Conservation (phyloP, 2,329 filamentous ascomycete genomes). For the Trichoderma simmonsii region DNA sequence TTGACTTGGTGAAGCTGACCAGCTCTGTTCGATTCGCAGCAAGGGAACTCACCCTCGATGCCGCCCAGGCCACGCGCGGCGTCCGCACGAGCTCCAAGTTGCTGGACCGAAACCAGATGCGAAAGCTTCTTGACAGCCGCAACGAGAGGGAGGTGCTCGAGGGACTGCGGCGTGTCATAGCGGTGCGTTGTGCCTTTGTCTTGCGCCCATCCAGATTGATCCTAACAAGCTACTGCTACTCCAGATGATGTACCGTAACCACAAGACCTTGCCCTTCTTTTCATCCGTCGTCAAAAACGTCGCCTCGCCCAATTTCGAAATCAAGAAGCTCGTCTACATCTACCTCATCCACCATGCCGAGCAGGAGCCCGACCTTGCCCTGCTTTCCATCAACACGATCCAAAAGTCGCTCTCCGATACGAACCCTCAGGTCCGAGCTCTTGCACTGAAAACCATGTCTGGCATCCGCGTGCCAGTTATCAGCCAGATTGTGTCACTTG, state of each 20-base stretch:
- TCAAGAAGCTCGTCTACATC: constrained; percentile 98
- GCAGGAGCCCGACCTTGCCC: constrained; percentile 88
- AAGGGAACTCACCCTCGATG: constrained; percentile 95
- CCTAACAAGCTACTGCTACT: neutral
- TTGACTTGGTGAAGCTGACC: constrained; percentile 1
- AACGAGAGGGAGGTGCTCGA: constrained; percentile 92
- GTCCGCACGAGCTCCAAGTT: constrained; percentile 60
- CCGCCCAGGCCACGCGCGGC: constrained; percentile 79
- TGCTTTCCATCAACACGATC: constrained; percentile 97
- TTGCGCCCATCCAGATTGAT: neutral
- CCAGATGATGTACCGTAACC: constrained; percentile 92
- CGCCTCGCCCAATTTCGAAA: constrained; percentile 86
- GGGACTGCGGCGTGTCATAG: constrained; percentile 81
- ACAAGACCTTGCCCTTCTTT: constrained; percentile 88
- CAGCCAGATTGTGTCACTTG: constrained; percentile 92
- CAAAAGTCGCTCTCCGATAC: constrained; percentile 94
- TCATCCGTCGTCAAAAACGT: constrained; percentile 98
- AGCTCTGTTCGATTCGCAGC: constrained; percentile 50
- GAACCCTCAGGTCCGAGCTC: constrained; percentile 84
- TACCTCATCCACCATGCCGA: constrained; percentile 97
- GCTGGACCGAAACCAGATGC: constrained; percentile 78
- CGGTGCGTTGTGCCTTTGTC: constrained; percentile 55
- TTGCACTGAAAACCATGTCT: constrained; percentile 95
- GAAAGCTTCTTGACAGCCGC: constrained; percentile 90
- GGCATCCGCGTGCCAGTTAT: constrained; percentile 97